These are phyloP conservation scores for Lachancea mirantina DNA, from an alignment of 805 yeast genomes.

Conservation along the genomic window DNA sequence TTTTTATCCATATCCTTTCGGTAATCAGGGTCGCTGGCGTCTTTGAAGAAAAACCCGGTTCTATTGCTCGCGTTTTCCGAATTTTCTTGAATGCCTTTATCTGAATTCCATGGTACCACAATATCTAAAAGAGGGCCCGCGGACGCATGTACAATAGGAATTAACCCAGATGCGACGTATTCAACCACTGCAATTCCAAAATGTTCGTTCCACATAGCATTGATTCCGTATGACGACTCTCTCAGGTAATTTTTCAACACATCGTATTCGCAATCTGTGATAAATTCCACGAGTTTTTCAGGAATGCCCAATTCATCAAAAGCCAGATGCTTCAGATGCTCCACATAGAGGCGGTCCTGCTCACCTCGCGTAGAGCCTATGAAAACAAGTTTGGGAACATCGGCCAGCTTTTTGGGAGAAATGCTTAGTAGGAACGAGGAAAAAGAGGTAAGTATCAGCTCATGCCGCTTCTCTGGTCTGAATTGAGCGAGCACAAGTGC, in stretches of 20 bases:
- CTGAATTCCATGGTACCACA: conserved; percentile 48
- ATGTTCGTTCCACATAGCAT: conserved; percentile 99
- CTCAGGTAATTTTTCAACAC: conserved; percentile 49
- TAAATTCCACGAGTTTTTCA: conserved; percentile 40
- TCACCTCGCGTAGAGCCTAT: conserved; percentile 79
- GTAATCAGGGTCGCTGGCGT: conserved; percentile 66
- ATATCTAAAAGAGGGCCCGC: conserved; percentile 94
- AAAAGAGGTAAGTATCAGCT: conserved; percentile 58
- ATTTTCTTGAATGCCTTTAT: conserved; percentile 20
- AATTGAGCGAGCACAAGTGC: conserved; percentile 69
- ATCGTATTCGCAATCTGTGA: conserved; percentile 67
- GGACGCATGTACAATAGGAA: conserved; percentile 88
- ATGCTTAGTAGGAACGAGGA: conserved; percentile 40
- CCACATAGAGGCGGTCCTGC: conserved; percentile 56
- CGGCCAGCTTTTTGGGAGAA: conserved; percentile 2
- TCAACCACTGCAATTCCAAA: conserved; percentile 97
- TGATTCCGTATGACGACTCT: conserved; percentile 66
- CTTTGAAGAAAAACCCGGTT: conserved; percentile 76
- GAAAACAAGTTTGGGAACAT: conserved; percentile 53
- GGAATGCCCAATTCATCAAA: conserved; percentile 35
- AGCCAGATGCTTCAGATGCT: conserved; percentile 40
- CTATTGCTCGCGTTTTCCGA: conserved; percentile 36
- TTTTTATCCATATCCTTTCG: conserved; percentile 15
- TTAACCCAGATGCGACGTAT: conserved; percentile 73
- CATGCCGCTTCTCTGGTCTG: conserved; percentile 91